Base-by-base conservation (phyloP, 2,329 filamentous ascomycete genomes). In the Chalaropsis ovoidea region DNA sequence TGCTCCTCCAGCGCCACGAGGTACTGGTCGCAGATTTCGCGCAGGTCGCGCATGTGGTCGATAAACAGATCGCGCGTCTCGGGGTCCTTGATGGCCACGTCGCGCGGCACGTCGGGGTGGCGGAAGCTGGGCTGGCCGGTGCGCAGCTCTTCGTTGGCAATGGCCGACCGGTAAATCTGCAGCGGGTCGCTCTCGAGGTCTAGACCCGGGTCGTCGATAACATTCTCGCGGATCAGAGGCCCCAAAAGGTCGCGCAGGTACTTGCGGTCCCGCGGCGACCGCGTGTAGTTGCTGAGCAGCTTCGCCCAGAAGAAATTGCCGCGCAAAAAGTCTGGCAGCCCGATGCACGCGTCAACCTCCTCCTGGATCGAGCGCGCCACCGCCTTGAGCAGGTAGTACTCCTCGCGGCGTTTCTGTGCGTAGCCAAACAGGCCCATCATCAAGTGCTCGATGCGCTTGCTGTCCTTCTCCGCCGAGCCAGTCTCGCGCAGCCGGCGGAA, bases 401-500 rank as follows among this genome's bases (percentile, higher is more conserved):
- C 94, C 75, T 99, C 94, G 73, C 94, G 82, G 69, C 92, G 84
- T 79, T 97, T 99, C 74, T 99, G 94, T 0, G 94, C 93, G 72
- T 97, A 96, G 24, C 94, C 95, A 72, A 97, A 99, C 42, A 97
- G 80, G 10, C 91, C 90, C 91, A 99, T 96, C 76, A 95, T 90
- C 68, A 99, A 79, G 68, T 94, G 88, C 75, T 96, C 93, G 65
- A 96, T 88, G 62, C 90, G 85, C 77, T 96, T 96, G 74, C 86
- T 88, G 72, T 99, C 94, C 75, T 94, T 95, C 72, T 99, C 94
- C 0, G 90, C 80, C 1, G 89, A 90, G 52, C 88, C 90, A 70
- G 89, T 83, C 75, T 96, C 90, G 39, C 91, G 86, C 39, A 97
- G 77, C 54, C 87, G 84, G 73, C 86, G 86, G 80, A 97, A 96